Conservation (phyloP, 176 grass and related monocot species). For the Lolium perenne region DNA sequence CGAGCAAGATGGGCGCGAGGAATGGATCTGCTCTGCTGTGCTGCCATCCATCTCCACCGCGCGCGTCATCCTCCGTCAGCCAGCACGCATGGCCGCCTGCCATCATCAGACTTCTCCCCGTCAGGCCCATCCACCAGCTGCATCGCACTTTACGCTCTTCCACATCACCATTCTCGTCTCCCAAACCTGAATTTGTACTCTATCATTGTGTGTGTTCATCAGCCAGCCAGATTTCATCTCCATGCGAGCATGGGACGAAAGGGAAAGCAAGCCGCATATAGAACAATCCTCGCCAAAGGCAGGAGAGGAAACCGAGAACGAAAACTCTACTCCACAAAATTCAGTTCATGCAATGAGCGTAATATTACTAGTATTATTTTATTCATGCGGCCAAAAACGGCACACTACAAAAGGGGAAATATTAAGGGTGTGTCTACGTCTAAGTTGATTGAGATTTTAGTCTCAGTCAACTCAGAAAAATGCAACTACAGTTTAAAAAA, state of each 20-base stretch:
- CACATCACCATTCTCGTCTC: not conserved
- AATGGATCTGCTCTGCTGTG: not conserved
- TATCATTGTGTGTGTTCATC: not conserved
- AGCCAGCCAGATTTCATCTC: not conserved
- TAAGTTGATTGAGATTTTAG: no score
- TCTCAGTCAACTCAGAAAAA: no score
- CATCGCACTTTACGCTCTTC: no score
- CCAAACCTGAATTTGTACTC: not conserved
- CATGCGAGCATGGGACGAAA: not conserved
- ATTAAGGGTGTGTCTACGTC: no score
- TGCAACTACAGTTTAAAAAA: no score
- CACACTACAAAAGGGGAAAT: no score
- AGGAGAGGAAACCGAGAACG: not conserved
- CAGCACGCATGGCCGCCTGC: not conserved
- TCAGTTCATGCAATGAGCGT: not conserved
- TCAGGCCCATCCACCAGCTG: not conserved
- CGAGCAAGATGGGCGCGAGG: not conserved
- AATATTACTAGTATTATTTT: no score
- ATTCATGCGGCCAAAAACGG: no score
- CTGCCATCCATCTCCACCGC: not conserved
- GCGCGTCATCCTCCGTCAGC: not conserved
- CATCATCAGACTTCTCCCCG: not conserved
- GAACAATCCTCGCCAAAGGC: not conserved
- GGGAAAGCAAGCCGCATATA: not conserved
- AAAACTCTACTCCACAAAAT: conserved; percentile 42